Evolutionary conservation across 805 yeast species (phyloP).

Genomic region (Pichia nanzhaoensis): DNA sequence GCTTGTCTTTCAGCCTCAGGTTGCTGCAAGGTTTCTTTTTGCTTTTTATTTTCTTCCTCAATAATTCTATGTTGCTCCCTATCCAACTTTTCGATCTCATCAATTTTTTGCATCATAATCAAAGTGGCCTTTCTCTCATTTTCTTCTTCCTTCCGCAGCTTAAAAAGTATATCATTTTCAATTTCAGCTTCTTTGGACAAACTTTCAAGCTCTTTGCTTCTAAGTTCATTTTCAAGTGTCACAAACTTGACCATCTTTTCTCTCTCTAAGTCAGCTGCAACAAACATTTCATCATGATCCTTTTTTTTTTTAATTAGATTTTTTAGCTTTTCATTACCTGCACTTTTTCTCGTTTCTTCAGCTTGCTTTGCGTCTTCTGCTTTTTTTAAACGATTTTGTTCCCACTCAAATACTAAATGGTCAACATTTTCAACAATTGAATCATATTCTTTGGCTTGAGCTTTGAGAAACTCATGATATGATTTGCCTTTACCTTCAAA

Average conservation of each 20-base stretch:
- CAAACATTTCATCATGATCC: not conserved
- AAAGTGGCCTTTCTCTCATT: not conserved
- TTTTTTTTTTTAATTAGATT: not conserved
- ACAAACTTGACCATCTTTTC: not conserved
- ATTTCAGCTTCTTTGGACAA: not conserved
- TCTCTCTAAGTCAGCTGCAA: constrained; percentile 1
- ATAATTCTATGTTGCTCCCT: constrained; percentile 3
- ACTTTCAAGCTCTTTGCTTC: not conserved
- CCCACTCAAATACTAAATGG: constrained; percentile 6
- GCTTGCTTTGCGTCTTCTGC: not conserved
- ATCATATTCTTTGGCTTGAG: not conserved
- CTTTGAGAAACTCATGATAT: not conserved
- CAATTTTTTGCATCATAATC: not conserved
- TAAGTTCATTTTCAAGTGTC: not conserved
- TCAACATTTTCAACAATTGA: constrained; percentile 1
- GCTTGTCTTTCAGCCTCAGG: not conserved
- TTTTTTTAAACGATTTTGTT: not conserved
- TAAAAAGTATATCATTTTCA: not conserved
- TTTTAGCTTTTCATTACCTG: not conserved
- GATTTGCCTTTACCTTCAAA: not conserved
- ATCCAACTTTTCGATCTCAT: constrained; percentile 3
- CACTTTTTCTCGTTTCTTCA: constrained; percentile 4
- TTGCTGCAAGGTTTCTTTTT: too few species aligned
- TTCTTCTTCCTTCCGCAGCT: not conserved
- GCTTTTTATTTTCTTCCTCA: not conserved